A percentile compares a stretch with the other conserved stretches of the same genome.
phyloP scores from a whole-genome alignment of 2,329 filamentous ascomycete genomes.

The Cladophialophora psammophila region DNA sequence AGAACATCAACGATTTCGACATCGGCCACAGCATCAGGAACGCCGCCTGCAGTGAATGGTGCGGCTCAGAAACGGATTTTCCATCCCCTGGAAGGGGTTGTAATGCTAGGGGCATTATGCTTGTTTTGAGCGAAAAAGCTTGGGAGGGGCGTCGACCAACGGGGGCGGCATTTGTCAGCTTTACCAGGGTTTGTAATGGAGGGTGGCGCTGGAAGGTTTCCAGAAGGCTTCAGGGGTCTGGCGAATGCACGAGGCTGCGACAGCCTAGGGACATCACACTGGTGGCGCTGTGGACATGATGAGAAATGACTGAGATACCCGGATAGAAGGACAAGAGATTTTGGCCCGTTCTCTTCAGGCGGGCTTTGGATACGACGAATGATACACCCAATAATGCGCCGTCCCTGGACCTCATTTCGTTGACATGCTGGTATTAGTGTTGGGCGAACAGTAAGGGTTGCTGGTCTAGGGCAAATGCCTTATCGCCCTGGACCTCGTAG shows the following conservation, averaged over 20 bases:
- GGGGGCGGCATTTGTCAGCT: slow-evolving; percentile 26
- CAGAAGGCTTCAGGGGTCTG: slow-evolving; percentile 15
- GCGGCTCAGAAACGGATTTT: slow-evolving; percentile 8
- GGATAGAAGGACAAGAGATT: slow-evolving; percentile 19
- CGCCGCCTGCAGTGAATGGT: slow-evolving; percentile 21
- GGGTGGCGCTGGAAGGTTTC: slow-evolving; percentile 27
- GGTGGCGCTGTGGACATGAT: neutral
- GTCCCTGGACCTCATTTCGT: neutral
- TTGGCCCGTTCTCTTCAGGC: neutral
- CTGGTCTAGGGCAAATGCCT: neutral
- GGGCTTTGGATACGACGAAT: neutral
- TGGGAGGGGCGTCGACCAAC: neutral
- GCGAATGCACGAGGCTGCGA: slow-evolving; percentile 23
- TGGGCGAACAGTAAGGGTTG: neutral
- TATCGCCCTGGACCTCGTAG: neutral
- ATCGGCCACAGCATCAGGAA: slow-evolving; percentile 16
- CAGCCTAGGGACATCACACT: neutral
- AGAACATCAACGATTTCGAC: slow-evolving; percentile 4
- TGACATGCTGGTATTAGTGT: neutral
- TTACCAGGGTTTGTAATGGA: slow-evolving; percentile 13
- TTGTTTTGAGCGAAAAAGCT: slow-evolving; percentile 11
- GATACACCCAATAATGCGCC: neutral
- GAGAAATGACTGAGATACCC: slow-evolving; percentile 12
- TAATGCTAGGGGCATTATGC: slow-evolving; percentile 9
- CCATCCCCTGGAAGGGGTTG: neutral